These are phyloP conservation scores for Euphrasia confusa DNA, from an alignment of 257 asterid species.

Conservation along the genomic window DNA sequence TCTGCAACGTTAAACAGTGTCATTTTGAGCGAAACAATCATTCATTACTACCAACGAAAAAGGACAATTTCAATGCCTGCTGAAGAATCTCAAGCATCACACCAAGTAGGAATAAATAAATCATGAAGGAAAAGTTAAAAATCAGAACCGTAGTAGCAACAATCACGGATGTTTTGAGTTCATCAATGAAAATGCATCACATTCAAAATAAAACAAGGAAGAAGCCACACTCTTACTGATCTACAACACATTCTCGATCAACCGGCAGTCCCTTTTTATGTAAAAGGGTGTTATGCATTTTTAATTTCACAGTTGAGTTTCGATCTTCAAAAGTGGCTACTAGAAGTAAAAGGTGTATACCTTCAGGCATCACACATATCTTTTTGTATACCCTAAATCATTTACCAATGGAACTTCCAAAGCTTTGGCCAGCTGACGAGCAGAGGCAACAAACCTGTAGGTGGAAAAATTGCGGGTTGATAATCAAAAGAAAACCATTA, in stretches of 20 bases:
- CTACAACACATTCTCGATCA: background rate
- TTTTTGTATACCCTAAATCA: constrained; percentile 92
- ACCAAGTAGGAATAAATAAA: no score
- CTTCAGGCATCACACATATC: constrained; percentile 96
- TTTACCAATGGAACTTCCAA: constrained; percentile 92
- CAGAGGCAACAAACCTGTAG: constrained; percentile 86
- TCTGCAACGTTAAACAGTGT: constrained; percentile 46
- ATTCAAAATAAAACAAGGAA: background rate
- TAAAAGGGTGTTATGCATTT: background rate
- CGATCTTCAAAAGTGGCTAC: background rate
- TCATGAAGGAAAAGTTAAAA: no score
- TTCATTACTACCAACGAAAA: constrained; percentile 1
- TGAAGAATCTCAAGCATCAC: no score
- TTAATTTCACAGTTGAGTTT: no score
- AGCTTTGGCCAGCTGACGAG: constrained; percentile 90
- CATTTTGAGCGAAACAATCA: constrained; percentile 3
- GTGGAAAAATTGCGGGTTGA: constrained; percentile 4
- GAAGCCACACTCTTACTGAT: background rate
- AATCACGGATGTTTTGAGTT: background rate
- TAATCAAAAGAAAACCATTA: background rate
- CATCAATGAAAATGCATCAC: background rate
- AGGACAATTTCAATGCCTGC: background rate
- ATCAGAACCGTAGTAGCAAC: no score
- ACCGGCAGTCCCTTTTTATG: background rate
- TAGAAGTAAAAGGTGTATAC: constrained; percentile 30